Percentiles rank a stretch among this genome's conserved stretches.
Evolutionary conservation across 768 basidiomycete genomes (phyloP).

Genomic region (Mycena vitilis): DNA sequence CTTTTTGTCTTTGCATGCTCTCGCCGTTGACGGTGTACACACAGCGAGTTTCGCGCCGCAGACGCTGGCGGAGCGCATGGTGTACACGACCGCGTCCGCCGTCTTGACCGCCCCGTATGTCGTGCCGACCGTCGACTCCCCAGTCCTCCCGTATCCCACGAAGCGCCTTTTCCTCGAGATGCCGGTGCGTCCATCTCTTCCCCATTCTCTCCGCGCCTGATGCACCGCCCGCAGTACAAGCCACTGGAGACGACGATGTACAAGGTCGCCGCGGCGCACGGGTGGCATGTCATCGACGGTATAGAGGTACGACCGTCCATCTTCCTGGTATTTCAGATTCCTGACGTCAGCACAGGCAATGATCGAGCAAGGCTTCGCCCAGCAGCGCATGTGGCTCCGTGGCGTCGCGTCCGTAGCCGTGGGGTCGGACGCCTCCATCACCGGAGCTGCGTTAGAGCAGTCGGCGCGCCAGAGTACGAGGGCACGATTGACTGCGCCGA

Average conservation of each 20-base stretch:
- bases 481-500: background rate
- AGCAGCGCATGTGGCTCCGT: constrained; percentile 52
- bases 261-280: constrained; percentile 47
- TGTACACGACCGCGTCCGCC: constrained; percentile 47
- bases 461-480: constrained; percentile 18
- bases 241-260: constrained; percentile 48
- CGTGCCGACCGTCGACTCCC: constrained; percentile 28
- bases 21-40: constrained; percentile 7
- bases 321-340: background rate
- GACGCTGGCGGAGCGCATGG: constrained; percentile 46
- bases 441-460: constrained; percentile 18
- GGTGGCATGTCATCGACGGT: constrained; percentile 49
- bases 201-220: background rate
- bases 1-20: background rate
- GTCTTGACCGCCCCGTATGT: constrained; percentile 46
- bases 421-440: constrained; percentile 30
- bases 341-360: constrained; percentile 41
- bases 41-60: constrained; percentile 43
- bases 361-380: constrained; percentile 52
- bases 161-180: constrained; percentile 50
- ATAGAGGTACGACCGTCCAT: constrained; percentile 35
- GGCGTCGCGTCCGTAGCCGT: constrained; percentile 29
- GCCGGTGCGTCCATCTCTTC: constrained; percentile 38
- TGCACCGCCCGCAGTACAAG: constrained; percentile 40
- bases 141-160: constrained; percentile 43